Evolutionary conservation across 1,139 yeast species (phyloP).

Genomic region (Trichomonascaceae sp.): DNA sequence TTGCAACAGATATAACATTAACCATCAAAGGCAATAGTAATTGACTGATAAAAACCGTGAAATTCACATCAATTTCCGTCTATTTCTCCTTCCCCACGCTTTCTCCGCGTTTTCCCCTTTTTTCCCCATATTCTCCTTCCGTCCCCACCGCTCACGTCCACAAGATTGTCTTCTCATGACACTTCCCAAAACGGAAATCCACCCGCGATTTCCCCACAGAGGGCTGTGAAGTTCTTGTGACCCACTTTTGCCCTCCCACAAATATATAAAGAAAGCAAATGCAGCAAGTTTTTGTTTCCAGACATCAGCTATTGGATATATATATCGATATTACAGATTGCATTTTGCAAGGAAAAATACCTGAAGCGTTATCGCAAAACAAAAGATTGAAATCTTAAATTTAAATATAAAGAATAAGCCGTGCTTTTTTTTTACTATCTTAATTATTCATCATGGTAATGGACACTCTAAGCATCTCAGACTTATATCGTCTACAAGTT

Average conservation of each 20-base stretch:
- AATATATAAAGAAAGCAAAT: not conserved
- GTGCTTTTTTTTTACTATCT: not conserved
- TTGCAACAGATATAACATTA: not conserved
- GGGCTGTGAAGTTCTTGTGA: not conserved
- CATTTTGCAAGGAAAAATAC: too few relatives aligned
- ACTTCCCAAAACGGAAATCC: not conserved
- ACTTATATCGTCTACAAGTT: constrained; percentile 17
- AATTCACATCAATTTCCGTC: not conserved
- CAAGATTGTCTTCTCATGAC: not conserved
- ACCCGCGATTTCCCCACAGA: not conserved
- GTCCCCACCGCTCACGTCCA: not conserved
- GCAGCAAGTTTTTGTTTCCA: not conserved
- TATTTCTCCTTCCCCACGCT: not conserved
- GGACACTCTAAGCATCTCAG: constrained; percentile 13
- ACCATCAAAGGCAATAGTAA: too few relatives aligned
- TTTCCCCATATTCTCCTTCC: not conserved
- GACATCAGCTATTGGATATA: too few relatives aligned
- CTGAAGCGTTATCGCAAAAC: not conserved
- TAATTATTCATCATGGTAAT: constrained; percentile 13
- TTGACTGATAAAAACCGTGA: too few relatives aligned
- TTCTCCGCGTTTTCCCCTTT: not conserved
- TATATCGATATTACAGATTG: not conserved
- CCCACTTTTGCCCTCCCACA: not conserved
- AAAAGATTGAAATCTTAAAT: not conserved
- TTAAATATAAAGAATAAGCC: not conserved